These are phyloP conservation scores for Paramarasmius palmivorus DNA, from an alignment of 1,284 basidiomycete species.

Conservation along the genomic window DNA sequence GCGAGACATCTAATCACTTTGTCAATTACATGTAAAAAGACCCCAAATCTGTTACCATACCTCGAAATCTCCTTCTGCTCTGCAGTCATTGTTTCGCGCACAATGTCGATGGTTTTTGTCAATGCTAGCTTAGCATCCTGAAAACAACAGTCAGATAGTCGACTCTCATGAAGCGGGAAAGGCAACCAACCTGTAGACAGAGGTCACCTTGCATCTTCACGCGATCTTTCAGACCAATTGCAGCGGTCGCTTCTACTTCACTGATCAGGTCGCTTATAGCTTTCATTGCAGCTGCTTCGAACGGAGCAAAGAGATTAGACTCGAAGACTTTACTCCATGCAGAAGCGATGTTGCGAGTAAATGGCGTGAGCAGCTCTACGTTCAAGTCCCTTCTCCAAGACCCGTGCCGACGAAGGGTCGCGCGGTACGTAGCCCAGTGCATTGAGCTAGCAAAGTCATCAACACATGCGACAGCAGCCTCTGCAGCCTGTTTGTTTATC, in stretches of 20 bases:
- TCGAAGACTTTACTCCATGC: constrained; percentile 63
- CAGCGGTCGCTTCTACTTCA: constrained; percentile 52
- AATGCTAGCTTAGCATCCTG: constrained; percentile 53
- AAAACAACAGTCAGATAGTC: not conserved
- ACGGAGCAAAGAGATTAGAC: constrained; percentile 53
- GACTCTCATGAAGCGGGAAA: too few relatives aligned
- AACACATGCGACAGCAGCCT: constrained; percentile 43
- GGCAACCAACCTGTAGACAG: constrained; percentile 31
- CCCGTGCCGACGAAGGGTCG: constrained; percentile 56
- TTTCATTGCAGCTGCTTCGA: constrained; percentile 38
- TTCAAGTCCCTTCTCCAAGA: constrained; percentile 59
- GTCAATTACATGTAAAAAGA: not conserved
- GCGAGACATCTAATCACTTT: constrained; percentile 35
- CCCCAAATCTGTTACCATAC: not conserved
- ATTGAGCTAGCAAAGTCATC: constrained; percentile 54
- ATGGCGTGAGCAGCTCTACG: constrained; percentile 54
- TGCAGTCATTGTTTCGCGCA: constrained; percentile 47
- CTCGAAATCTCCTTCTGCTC: constrained; percentile 63
- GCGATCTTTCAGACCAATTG: constrained; percentile 51
- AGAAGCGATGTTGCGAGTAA: constrained; percentile 58
- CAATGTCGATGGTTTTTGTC: constrained; percentile 46
- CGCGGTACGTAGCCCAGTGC: constrained; percentile 41
- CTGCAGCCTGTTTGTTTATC: constrained; percentile 39
- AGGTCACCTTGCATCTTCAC: constrained; percentile 48
- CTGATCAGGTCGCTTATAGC: constrained; percentile 44